Conservation (phyloP, 129 eudicot species). For the Lonicera japonica region DNA sequence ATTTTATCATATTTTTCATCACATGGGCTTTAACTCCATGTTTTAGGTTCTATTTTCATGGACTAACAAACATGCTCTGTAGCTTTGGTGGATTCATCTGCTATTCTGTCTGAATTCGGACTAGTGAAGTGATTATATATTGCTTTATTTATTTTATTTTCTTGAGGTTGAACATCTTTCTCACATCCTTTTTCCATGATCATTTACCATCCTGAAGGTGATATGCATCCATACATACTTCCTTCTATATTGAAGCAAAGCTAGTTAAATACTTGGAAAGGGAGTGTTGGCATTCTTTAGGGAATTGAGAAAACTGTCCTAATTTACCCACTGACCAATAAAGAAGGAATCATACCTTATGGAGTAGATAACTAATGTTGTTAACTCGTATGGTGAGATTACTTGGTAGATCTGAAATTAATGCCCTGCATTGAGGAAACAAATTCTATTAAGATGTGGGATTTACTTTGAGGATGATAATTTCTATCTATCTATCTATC, state of each 20-base stretch:
- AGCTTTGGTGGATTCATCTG: not conserved
- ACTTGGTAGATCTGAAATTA: conserved; percentile 56
- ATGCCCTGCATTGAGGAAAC: conserved; percentile 33
- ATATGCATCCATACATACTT: no score
- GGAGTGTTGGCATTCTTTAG: no score
- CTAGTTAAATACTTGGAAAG: no score
- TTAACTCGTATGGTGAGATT: conserved; percentile 53
- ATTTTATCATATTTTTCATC: not conserved
- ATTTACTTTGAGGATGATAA: not conserved
- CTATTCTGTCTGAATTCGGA: not conserved
- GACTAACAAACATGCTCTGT: not conserved
- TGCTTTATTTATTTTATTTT: no score
- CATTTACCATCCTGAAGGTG: no score
- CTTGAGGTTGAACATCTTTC: conserved; percentile 1
- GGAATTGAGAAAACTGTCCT: no score
- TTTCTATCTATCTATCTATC: no score
- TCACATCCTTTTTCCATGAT: not conserved
- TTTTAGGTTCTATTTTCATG: not conserved
- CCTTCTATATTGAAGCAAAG: no score
- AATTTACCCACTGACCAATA: no score
- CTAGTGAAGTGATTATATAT: no score
- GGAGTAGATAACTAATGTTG: conserved; percentile 61
- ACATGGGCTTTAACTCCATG: not conserved
- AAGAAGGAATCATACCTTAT: conserved; percentile 41
- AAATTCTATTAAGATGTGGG: not conserved